Base-by-base conservation (phyloP, 208 protist species). In the Leishmania aethiopica region DNA sequence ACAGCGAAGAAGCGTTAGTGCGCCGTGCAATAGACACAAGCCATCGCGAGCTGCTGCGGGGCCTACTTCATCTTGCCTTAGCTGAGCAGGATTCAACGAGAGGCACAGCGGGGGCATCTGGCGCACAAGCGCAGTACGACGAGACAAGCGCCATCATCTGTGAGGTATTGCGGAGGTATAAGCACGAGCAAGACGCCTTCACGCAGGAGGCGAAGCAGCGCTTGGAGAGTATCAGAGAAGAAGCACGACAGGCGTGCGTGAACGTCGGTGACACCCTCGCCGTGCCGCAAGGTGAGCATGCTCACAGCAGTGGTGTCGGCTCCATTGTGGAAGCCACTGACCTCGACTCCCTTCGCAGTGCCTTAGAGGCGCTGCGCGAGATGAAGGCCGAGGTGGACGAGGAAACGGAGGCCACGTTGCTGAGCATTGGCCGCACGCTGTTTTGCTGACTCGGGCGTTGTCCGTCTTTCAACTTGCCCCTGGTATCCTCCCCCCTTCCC, bases 41-140 rank as follows among this genome's bases (percentile, higher is more conserved):
- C 13, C 70, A 85, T 42, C 67, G 59, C 3, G 72, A 81, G 22
- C 53, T 85, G 7, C 32, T 85, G 19, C 82, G 62, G 11, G 82
- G 62, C 37, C 35, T 85, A 0, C 22, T 81, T 25, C 25, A 47
- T 17, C 51, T 51, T 51, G 71, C 82, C 15, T 6, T 80, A 47
- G n/a, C n/a, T 45, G 32, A 77, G 47, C 47, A 40, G 4, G n/a
- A n/a, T 35, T n/a, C 22, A 15, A 37, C 40, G 1, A 53, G n/a
- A 7, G 70, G 13, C 45, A 22, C 19, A 37, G 40, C 28, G 19
- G 25, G 4, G 25, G 70, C 42, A 55, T 0, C 45, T 11, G 22
- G 11, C 32, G 45, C 42, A 53, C 70, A 11, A 1, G 28, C 51
- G 22, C 45, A n/a, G 28, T 47, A 62, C 45, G 49, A 45, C 19